These are phyloP conservation scores for Heterotrichella gracilis DNA, from an alignment of 352 stramenopile species.

Conservation along the genomic window DNA sequence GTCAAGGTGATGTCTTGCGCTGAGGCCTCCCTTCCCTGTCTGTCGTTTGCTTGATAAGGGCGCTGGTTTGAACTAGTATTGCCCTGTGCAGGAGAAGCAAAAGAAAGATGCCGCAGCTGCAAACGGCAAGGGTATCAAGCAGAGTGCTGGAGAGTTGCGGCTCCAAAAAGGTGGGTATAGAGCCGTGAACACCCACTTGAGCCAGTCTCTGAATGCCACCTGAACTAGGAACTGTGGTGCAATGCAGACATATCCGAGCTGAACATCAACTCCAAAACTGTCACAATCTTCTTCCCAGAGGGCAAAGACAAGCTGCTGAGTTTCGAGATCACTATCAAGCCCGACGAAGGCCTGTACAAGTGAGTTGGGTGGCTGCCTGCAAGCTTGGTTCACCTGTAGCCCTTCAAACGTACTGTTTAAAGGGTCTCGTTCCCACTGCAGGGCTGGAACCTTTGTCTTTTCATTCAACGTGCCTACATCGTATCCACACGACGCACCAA, in stretches of 20 bases:
- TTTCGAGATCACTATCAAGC: slow-evolving; percentile 16
- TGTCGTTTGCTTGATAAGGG: too few relatives aligned
- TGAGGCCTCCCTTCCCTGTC: too few relatives aligned
- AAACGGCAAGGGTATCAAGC: too few relatives aligned
- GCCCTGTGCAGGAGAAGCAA: too few relatives aligned
- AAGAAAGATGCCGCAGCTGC: too few relatives aligned
- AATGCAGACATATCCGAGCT: background rate
- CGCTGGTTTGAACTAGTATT: too few relatives aligned
- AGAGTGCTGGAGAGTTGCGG: background rate
- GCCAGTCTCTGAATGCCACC: background rate
- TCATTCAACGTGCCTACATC: slow-evolving; percentile 17
- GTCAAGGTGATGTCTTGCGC: too few relatives aligned
- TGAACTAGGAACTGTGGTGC: background rate
- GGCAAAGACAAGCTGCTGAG: slow-evolving; percentile 15
- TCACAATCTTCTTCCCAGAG: background rate
- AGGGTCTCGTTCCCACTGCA: too few relatives aligned
- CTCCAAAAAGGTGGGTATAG: background rate
- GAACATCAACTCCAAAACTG: too few relatives aligned
- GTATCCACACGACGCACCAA: slow-evolving; percentile 20
- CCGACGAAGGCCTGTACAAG: slow-evolving; percentile 15
- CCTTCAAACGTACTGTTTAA: too few relatives aligned
- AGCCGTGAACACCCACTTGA: background rate
- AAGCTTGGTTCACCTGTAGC: too few relatives aligned
- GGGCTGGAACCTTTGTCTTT: slow-evolving; percentile 17
- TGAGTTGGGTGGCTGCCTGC: background rate